phyloP scores from a whole-genome alignment of 768 basidiomycete species.

The Suillus clintonianus region DNA sequence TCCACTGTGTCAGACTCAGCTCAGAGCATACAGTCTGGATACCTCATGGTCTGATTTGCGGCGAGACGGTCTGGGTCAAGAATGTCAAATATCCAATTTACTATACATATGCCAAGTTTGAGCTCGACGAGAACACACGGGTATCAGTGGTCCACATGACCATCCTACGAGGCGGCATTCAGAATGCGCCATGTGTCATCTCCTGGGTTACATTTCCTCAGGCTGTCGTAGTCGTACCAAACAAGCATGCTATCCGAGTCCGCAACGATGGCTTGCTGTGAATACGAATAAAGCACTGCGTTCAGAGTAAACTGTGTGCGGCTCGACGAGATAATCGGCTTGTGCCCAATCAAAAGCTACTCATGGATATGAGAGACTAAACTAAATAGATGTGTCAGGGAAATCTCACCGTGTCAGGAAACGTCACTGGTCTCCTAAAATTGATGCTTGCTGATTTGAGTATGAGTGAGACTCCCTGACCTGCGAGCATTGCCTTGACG shows the following conservation, averaged over 20 bases:
- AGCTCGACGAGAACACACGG: neutral
- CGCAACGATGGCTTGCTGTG: constrained; percentile 63
- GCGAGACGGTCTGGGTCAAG: too few relatives aligned
- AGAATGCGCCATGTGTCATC: constrained; percentile 43
- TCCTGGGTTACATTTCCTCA: constrained; percentile 65
- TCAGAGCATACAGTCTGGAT: too few relatives aligned
- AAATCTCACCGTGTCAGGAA: constrained; percentile 68
- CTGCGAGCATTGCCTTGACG: constrained; percentile 59
- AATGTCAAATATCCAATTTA: neutral
- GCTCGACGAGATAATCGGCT: constrained; percentile 42
- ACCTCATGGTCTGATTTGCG: too few relatives aligned
- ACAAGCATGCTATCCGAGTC: constrained; percentile 65
- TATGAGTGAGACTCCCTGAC: constrained; percentile 69
- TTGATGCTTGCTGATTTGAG: constrained; percentile 70
- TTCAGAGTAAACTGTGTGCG: constrained; percentile 52
- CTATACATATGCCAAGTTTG: neutral
- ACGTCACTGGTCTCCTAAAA: constrained; percentile 71
- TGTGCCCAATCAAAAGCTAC: constrained; percentile 68
- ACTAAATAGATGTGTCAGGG: neutral
- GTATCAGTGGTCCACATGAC: neutral
- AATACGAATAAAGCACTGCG: constrained; percentile 63
- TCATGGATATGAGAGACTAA: constrained; percentile 6
- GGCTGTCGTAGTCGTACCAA: constrained; percentile 79
- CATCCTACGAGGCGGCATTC: constrained; percentile 3
- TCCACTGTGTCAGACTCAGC: too few relatives aligned